Evolutionary conservation across 805 yeast species (phyloP).

Genomic region (Metschnikowia chrysomelidarum): DNA sequence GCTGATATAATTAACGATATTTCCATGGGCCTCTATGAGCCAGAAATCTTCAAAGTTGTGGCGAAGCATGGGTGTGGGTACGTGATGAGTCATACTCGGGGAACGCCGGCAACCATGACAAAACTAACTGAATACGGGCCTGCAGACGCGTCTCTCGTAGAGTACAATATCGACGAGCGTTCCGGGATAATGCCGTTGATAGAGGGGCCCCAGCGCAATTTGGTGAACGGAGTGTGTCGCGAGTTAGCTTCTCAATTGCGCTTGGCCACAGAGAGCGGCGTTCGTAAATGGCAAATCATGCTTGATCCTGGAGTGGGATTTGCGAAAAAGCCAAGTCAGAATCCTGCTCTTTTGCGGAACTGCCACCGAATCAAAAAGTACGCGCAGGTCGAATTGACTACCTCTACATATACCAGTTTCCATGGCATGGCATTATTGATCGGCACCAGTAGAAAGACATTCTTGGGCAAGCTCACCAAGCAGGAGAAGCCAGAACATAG

Average conservation of each 20-base stretch:
- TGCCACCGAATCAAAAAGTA: constrained; percentile 48
- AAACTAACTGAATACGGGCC: constrained; percentile 52
- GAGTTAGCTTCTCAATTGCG: constrained; percentile 61
- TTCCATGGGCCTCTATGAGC: constrained; percentile 74
- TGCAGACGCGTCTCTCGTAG: constrained; percentile 35
- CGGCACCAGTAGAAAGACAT: constrained; percentile 88
- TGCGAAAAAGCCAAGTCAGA: constrained; percentile 79
- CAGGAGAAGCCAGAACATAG: constrained; percentile 59
- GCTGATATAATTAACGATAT: constrained; percentile 93
- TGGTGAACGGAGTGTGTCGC: constrained; percentile 56
- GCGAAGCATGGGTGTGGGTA: constrained; percentile 72
- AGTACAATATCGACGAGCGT: constrained; percentile 26
- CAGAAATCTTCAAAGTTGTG: constrained; percentile 62
- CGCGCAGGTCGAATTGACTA: constrained; percentile 23
- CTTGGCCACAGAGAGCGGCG: constrained; percentile 60
- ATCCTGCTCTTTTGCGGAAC: constrained; percentile 61
- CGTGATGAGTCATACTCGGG: constrained; percentile 81
- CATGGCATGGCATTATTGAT: constrained; percentile 64
- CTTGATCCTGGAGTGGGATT: constrained; percentile 96
- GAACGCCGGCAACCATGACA: constrained; percentile 74
- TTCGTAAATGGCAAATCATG: constrained; percentile 85
- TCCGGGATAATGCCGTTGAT: constrained; percentile 13
- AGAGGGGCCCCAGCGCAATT: constrained; percentile 26
- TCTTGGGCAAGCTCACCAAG: constrained; percentile 73
- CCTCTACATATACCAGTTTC: constrained; percentile 38